Evolutionary conservation across 139 green algal genomes (phyloP).

Genomic region (Asterochloris sp.): DNA sequence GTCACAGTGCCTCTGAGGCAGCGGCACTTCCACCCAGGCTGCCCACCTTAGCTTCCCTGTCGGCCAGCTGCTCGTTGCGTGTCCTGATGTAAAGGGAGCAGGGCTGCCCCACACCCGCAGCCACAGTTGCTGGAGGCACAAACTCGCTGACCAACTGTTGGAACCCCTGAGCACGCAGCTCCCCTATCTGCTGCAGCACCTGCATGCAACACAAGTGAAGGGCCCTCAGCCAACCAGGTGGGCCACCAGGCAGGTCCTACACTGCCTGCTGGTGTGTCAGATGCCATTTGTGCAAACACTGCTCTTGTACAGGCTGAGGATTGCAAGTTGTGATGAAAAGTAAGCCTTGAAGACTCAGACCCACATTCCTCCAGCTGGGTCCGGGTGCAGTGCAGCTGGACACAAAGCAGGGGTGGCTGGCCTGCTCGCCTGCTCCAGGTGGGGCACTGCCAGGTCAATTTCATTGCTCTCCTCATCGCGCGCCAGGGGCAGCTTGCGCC

Average conservation of each 20-base stretch:
- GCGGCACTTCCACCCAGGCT: background rate
- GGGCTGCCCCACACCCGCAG: background rate
- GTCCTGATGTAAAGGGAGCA: background rate
- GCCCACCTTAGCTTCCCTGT: background rate
- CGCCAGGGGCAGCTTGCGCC: constrained; percentile 12
- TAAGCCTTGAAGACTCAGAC: too few species aligned
- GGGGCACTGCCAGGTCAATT: background rate
- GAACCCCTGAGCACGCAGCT: background rate
- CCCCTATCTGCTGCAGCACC: background rate
- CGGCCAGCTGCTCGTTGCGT: background rate
- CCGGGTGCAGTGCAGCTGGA: background rate
- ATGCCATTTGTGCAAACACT: too few species aligned
- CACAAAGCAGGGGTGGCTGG: background rate
- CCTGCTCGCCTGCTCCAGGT: background rate
- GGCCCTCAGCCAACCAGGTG: background rate
- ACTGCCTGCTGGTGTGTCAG: too few species aligned
- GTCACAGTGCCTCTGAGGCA: background rate
- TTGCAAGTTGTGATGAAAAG: too few species aligned
- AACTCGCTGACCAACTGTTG: constrained; percentile 2
- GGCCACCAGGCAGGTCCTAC: background rate
- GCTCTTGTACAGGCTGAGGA: too few species aligned
- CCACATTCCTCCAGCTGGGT: too few species aligned
- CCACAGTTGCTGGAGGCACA: constrained; percentile 11
- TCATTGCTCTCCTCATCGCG: background rate
- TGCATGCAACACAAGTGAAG: background rate